Evolutionary conservation across 352 stramenopile species (phyloP).

Genomic region (Pythium rishiriense): DNA sequence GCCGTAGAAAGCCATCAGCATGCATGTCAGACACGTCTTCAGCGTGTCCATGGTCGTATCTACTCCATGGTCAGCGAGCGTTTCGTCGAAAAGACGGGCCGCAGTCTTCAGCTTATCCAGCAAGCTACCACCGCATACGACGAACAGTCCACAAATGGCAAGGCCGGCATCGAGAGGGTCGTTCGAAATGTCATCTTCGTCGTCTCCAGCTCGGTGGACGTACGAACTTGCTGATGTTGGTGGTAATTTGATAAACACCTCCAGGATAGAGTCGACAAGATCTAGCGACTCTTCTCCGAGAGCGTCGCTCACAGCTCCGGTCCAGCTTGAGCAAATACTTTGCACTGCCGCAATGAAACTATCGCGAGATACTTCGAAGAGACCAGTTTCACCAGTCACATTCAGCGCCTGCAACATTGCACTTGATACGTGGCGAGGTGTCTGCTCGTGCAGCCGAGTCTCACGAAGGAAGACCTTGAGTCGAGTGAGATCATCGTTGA

Average conservation of each 20-base stretch:
- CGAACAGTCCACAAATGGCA: conserved; percentile 63
- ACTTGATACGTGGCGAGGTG: conserved; percentile 35
- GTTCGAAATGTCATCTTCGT: conserved; percentile 51
- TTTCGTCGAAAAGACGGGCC: conserved; percentile 27
- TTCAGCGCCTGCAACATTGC: conserved; percentile 33
- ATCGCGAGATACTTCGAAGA: conserved; percentile 38
- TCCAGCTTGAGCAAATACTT: conserved; percentile 33
- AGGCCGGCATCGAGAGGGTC: conserved; percentile 52
- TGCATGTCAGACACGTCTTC: conserved; percentile 65
- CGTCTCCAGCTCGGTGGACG: conserved; percentile 4
- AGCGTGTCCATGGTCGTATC: conserved; percentile 60
- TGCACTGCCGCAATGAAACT: conserved; percentile 59
- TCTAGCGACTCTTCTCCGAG: conserved; percentile 65
- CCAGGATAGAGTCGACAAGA: conserved; percentile 58
- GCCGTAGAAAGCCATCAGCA: conserved; percentile 83
- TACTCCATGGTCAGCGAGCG: conserved; percentile 32
- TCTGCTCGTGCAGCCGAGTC: conserved; percentile 53
- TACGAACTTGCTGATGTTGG: conserved; percentile 25
- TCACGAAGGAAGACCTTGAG: conserved; percentile 68
- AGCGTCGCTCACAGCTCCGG: neutral
- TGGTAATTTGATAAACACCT: conserved; percentile 63
- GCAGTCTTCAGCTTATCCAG: conserved; percentile 34
- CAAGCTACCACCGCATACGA: conserved; percentile 66
- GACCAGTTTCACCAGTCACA: conserved; percentile 20
- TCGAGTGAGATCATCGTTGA: conserved; percentile 72